Evolutionary conservation across 2,329 filamentous ascomycete species (phyloP), one percentile per base, ranked within the genome.

Genomic region (Cordyceps tenuipes): DNA sequence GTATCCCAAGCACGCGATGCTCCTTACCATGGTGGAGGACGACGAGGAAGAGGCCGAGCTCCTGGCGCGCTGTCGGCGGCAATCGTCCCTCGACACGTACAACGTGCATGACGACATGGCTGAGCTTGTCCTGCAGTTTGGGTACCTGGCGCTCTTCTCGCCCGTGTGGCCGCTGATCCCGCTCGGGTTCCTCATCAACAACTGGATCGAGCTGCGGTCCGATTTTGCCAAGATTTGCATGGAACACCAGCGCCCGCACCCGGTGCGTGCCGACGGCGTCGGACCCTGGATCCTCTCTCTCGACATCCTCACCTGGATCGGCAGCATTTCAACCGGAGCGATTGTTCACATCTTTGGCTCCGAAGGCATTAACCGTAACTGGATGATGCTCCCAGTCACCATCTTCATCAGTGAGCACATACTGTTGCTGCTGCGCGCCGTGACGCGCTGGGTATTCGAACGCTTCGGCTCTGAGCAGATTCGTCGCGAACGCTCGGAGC

Each of bases 171-270:
- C 89, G 0, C 75, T 91, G 1, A 88, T 89, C 0, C 82, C 85
- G 0, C 76, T 90, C 23, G 87, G 86, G 0, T 91, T 91, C 70
- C 75, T 91, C 15, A 72, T 89, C 68, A 91, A 91, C 72, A 87
- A 91, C 73, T 89, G 87, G 86, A 75, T 91, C 60, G 88, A 91
- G 70, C 78, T 91, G 10, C 86, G 88, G 10, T 86, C 87, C 3
- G 88, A 91, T 66, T 88, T 89, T 50, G 82, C 89, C 72, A 91
- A 91, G 68, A 88, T 91, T 59, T 89, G 85, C 63, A 77, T 85
- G 26, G 87, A 91, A 68, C 88, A 87, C 75, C 85, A 86, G 63
- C 82, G 89, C 1, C 89, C 88, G 0, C 82, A 80, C 0, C 88
- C 88, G 0, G 81, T 82, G 64, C 84, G 88, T 6, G 80, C 86